Percentiles rank a stretch among this genome's conserved stretches.
Conservation (phyloP, 805 yeast genomes). For the Scheffersomyces ergatensis region DNA sequence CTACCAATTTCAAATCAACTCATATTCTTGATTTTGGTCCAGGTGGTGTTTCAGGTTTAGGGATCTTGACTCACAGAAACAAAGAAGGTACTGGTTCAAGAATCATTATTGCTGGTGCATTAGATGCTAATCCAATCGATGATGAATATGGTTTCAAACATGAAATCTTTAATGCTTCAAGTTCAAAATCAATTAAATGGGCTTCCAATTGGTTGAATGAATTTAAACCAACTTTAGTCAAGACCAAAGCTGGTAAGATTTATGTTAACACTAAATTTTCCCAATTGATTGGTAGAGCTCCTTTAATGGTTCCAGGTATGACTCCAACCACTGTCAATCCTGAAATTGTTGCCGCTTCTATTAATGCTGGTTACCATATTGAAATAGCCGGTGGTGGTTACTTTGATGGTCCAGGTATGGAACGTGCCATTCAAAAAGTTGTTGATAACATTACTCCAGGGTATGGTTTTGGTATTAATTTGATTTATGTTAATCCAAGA, state of each 20-base stretch:
- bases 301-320: conserved; percentile 98
- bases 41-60: conserved; percentile 96
- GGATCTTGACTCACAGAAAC: conserved; percentile 93
- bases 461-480: conserved; percentile 84
- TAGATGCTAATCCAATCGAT: conserved; percentile 60
- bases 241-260: conserved; percentile 61
- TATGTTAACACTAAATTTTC: conserved; percentile 94
- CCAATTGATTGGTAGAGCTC: conserved; percentile 88
- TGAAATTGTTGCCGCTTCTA: conserved; percentile 88
- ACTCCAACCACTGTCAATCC: conserved; percentile 97
- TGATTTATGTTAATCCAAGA: conserved; percentile 94
- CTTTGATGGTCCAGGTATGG: conserved; percentile 70
- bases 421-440: conserved; percentile 71
- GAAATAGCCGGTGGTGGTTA: conserved; percentile 99
- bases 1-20: conserved; percentile 78
- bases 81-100: conserved; percentile 99
- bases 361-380: conserved; percentile 95
- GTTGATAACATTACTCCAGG: conserved; percentile 72
- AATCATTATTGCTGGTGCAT: conserved; percentile 87
- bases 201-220: conserved; percentile 91
- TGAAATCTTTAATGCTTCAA: conserved; percentile 77
- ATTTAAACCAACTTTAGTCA: conserved; percentile 80
- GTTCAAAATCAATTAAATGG: conserved; percentile 60
- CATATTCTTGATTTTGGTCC: conserved; percentile 98
- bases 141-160: conserved; percentile 95